Conservation (phyloP, 1,139 yeast genomes). For the Debaryomycetaceae sp. region DNA sequence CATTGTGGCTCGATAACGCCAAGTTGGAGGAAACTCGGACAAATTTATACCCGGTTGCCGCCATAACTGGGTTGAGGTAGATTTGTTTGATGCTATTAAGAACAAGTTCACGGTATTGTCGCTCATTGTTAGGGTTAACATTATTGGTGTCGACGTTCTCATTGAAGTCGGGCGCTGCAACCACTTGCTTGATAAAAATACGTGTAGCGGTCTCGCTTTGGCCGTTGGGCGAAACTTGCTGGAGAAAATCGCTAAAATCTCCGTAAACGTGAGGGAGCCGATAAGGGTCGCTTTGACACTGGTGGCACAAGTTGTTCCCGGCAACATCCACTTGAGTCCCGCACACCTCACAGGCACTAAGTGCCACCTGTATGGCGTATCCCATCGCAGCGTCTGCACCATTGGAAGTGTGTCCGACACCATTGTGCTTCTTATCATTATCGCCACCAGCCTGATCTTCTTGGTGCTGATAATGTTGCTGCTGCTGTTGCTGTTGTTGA, state of each 20-base stretch:
- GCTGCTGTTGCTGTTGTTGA: constrained; percentile 10
- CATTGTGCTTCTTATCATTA: constrained; percentile 1
- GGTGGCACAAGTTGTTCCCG: constrained; percentile 23
- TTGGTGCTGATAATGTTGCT: constrained; percentile 7
- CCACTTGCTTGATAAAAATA: constrained; percentile 36
- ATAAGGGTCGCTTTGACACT: constrained; percentile 32
- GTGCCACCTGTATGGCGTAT: not conserved
- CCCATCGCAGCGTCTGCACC: not conserved
- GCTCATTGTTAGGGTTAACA: constrained; percentile 24
- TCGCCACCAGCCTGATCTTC: constrained; percentile 2
- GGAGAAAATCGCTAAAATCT: constrained; percentile 33
- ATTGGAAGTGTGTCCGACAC: not conserved
- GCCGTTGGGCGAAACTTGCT: constrained; percentile 17
- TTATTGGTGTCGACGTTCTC: constrained; percentile 22
- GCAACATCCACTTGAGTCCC: constrained; percentile 18
- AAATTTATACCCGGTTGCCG: constrained; percentile 28
- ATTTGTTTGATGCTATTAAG: constrained; percentile 33
- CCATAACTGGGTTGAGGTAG: constrained; percentile 39
- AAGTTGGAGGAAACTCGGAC: constrained; percentile 32
- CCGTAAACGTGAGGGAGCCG: constrained; percentile 29
- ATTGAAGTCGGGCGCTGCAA: constrained; percentile 23
- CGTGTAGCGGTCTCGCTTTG: constrained; percentile 10
- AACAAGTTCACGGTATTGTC: constrained; percentile 33
- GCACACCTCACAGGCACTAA: constrained; percentile 26
- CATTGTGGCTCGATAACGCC: constrained; percentile 12